Conservation (phyloP, 139 green algal genomes). For the Deuterostichococcus epilithicus region DNA sequence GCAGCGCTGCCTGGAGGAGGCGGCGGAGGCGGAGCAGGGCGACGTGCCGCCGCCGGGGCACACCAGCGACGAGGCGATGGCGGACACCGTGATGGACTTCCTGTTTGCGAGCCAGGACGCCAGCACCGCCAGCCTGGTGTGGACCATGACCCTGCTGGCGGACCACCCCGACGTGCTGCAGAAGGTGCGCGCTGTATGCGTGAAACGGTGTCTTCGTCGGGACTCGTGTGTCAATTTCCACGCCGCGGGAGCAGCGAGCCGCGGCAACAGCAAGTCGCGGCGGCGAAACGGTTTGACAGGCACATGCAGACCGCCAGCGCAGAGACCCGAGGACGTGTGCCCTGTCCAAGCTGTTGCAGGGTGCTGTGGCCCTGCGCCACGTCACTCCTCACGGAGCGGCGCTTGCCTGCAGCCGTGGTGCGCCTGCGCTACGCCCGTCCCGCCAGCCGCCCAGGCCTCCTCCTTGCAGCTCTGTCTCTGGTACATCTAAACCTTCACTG, state of each 20-base stretch:
- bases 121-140: slow-evolving; percentile 74
- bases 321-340: too few relatives aligned
- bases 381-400: background rate
- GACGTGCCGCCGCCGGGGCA: slow-evolving; percentile 51
- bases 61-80: slow-evolving; percentile 59
- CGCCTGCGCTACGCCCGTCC: background rate
- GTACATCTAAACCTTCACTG: too few relatives aligned
- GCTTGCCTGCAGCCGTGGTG: background rate
- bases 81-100: slow-evolving; percentile 80
- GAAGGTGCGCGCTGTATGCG: slow-evolving; percentile 31
- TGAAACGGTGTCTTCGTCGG: background rate
- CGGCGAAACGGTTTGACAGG: too few relatives aligned
- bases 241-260: too few relatives aligned
- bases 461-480: too few relatives aligned
- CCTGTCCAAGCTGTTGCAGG: too few relatives aligned
- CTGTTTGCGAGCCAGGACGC: slow-evolving; percentile 86
- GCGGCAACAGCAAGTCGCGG: too few relatives aligned
- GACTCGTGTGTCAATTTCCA: background rate
- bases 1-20: slow-evolving; percentile 45
- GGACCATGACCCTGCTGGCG: slow-evolving; percentile 76
- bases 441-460: background rate
- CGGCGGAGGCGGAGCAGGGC: slow-evolving; percentile 59
- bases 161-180: slow-evolving; percentile 75
- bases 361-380: background rate
- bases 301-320: too few relatives aligned